phyloP scores from a whole-genome alignment of 768 basidiomycete species.

The Termitomyces sp. region DNA sequence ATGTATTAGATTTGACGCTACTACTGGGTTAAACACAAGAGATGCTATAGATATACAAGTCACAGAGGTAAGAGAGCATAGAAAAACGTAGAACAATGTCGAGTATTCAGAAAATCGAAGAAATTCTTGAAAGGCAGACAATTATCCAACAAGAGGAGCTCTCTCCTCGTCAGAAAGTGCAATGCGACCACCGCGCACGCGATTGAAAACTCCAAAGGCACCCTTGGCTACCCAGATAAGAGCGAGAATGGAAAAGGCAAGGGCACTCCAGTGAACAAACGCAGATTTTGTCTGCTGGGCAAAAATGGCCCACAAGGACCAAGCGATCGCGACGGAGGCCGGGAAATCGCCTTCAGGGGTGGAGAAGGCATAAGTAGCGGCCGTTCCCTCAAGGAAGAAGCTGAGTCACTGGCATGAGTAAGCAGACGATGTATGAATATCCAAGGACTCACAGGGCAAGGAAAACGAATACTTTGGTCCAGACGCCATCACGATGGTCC shows the following conservation, averaged over 20 bases:
- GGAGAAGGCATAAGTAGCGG: conserved; percentile 93
- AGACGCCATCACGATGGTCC: conserved; percentile 63
- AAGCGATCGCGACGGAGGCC: conserved; percentile 85
- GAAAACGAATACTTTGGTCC: conserved; percentile 96
- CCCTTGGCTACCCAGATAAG: conserved; percentile 84
- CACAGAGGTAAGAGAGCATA: not conserved
- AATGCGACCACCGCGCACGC: conserved; percentile 43
- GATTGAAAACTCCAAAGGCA: conserved; percentile 45
- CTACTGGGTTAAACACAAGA: not conserved
- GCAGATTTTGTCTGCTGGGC: conserved; percentile 56
- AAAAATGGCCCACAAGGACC: conserved; percentile 94
- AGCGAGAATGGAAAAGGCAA: conserved; percentile 80
- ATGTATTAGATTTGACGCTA: too few species aligned
- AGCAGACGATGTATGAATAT: not conserved
- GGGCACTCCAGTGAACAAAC: conserved; percentile 89
- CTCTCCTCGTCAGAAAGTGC: conserved; percentile 83
- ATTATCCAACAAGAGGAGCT: conserved; percentile 62
- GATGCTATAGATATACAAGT: not conserved
- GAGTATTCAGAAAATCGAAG: not conserved
- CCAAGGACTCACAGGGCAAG: conserved; percentile 63
- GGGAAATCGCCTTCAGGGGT: conserved; percentile 88
- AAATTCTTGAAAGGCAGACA: not conserved
- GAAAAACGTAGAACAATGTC: not conserved
- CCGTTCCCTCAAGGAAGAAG: conserved; percentile 89
- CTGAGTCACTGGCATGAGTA: conserved; percentile 25